Evolutionary conservation across 176 grass and related monocot species (phyloP).

Genomic region (Bromus sterilis): DNA sequence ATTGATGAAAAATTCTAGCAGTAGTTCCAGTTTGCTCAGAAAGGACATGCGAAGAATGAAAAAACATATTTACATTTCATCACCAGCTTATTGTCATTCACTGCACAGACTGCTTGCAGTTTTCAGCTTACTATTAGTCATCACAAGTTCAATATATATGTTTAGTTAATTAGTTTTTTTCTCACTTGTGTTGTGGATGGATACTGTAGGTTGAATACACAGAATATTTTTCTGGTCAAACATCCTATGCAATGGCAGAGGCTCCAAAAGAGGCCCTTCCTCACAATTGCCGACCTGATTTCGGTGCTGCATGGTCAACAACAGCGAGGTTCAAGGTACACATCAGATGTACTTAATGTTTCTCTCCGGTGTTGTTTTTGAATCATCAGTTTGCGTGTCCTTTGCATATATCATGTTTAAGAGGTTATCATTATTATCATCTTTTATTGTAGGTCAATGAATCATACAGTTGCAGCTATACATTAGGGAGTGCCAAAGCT

Average conservation of each 20-base stretch:
- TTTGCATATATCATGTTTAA: neutral
- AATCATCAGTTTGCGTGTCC: neutral
- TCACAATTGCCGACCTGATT: constrained; percentile 73
- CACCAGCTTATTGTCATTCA: neutral
- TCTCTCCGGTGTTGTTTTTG: neutral
- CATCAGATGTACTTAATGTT: neutral
- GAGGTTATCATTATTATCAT: neutral
- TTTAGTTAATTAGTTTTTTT: constrained; percentile 6
- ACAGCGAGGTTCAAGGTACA: constrained; percentile 81
- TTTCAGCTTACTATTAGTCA: neutral
- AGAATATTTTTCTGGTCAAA: constrained; percentile 94
- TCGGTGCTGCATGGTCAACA: constrained; percentile 62
- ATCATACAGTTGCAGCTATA: constrained; percentile 86
- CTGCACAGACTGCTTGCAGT: neutral
- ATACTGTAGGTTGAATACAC: constrained; percentile 78
- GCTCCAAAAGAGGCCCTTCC: constrained; percentile 89
- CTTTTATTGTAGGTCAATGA: constrained; percentile 72
- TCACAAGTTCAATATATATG: neutral
- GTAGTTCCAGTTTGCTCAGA: neutral
- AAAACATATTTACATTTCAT: neutral
- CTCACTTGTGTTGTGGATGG: constrained; percentile 11
- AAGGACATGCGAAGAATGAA: neutral
- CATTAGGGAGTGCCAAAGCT: constrained; percentile 65
- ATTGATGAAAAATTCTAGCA: neutral
- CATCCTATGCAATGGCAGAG: constrained; percentile 77